Evolutionary conservation across 495 filamentous ascomycete species (phyloP).

Genomic region (Daldinia concentrica): DNA sequence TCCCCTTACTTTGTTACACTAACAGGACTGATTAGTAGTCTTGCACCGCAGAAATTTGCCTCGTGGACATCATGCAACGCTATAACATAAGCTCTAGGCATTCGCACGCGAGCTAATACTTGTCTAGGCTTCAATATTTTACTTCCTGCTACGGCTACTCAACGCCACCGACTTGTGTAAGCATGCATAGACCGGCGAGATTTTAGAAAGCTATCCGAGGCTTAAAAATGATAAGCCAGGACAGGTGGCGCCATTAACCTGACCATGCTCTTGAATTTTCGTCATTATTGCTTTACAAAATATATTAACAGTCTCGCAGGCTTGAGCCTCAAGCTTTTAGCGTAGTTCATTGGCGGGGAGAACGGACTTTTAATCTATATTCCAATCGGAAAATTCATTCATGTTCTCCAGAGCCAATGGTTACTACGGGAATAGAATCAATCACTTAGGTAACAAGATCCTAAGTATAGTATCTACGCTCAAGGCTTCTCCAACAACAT

Average conservation of each 20-base stretch:
- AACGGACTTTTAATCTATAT: constrained; percentile 21
- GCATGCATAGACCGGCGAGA: not conserved
- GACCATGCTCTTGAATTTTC: not conserved
- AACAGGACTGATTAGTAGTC: constrained; percentile 11
- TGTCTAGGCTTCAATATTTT: not conserved
- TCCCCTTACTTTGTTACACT: constrained; percentile 11
- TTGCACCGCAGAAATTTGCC: constrained; percentile 20
- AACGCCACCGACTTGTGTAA: not conserved
- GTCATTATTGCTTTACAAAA: not conserved
- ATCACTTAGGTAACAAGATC: constrained; percentile 33
- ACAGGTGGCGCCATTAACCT: constrained; percentile 1
- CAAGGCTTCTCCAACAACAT: constrained; percentile 21
- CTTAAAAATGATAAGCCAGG: not conserved
- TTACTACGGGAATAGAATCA: constrained; percentile 8
- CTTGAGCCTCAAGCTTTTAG: constrained; percentile 30
- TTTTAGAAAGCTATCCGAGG: not conserved
- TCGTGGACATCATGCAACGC: constrained; percentile 22
- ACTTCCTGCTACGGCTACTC: not conserved
- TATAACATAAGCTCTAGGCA: constrained; percentile 22
- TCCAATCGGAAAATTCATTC: constrained; percentile 40
- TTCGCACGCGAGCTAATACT: constrained; percentile 28
- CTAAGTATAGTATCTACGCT: constrained; percentile 14
- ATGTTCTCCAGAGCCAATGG: constrained; percentile 14
- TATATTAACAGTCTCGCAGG: constrained; percentile 13
- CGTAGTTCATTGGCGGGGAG: constrained; percentile 21